Evolutionary conservation across 1,139 yeast genomes (phyloP).

Genomic region (Tardiomyces depauwii): DNA sequence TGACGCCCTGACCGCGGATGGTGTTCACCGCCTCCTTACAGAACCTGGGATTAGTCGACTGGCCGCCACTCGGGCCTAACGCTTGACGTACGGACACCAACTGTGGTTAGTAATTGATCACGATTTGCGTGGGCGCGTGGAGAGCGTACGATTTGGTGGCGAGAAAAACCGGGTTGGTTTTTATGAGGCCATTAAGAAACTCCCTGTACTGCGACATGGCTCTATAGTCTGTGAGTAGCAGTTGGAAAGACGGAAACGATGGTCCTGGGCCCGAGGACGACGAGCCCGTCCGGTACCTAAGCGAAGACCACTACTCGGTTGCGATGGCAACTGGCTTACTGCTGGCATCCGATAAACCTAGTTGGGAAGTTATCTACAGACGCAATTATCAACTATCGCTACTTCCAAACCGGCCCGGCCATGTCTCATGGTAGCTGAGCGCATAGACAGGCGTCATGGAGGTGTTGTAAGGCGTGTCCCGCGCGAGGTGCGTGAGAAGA

Average conservation of each 20-base stretch:
- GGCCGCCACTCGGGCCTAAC: neutral
- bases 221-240: no score
- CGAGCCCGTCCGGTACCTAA: no score
- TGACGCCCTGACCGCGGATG: neutral
- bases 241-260: no score
- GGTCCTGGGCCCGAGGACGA: no score
- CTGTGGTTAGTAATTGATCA: neutral
- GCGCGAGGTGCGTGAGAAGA: neutral
- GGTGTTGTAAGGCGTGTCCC: neutral
- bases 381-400: no score
- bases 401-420: no score
- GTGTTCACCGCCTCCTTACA: neutral
- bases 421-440: neutral
- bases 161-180: constrained; percentile 52
- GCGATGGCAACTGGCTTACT: no score
- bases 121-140: neutral
- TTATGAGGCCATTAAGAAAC: constrained; percentile 51
- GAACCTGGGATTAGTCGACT: neutral
- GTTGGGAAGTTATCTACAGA: no score
- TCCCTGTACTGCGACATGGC: constrained; percentile 11
- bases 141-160: constrained; percentile 52
- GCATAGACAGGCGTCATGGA: neutral
- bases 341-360: no score
- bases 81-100: neutral
- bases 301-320: no score